A percentile compares a stretch with the other conserved stretches of the same genome.
These are phyloP conservation scores for Cenococcum geophilum DNA, from an alignment of 495 filamentous ascomycete species.

Conservation along the genomic window DNA sequence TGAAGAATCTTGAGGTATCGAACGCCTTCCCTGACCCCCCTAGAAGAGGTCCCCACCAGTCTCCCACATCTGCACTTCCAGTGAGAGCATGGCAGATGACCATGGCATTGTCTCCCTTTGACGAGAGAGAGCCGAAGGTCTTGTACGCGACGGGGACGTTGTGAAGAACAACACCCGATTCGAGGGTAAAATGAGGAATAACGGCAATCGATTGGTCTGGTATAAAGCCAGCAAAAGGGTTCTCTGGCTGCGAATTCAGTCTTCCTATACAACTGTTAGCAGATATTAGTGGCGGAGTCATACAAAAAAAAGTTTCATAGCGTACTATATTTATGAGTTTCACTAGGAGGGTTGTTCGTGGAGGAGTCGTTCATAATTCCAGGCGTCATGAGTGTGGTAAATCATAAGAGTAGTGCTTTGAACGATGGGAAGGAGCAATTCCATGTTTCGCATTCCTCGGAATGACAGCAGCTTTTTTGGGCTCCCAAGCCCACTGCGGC, in stretches of 20 bases:
- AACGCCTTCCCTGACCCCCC: slow-evolving; percentile 87
- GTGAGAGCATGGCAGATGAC: slow-evolving; percentile 96
- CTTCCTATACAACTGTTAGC: slow-evolving; percentile 44
- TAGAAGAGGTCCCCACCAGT: slow-evolving; percentile 97
- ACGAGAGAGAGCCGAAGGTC: slow-evolving; percentile 68
- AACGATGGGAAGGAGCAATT: neutral
- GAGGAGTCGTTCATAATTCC: slow-evolving; percentile 15
- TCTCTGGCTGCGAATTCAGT: slow-evolving; percentile 70
- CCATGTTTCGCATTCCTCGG: too few relatives aligned
- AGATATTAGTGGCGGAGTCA: slow-evolving; percentile 4
- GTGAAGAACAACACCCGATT: slow-evolving; percentile 77
- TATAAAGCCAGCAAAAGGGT: slow-evolving; percentile 82
- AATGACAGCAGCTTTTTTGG: too few relatives aligned
- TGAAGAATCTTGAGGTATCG: slow-evolving; percentile 85
- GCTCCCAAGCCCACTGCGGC: too few relatives aligned
- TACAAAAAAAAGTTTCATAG: neutral
- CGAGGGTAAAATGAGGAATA: slow-evolving; percentile 84
- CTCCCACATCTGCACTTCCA: slow-evolving; percentile 88
- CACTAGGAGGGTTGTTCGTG: slow-evolving; percentile 9
- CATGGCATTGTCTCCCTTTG: slow-evolving; percentile 79
- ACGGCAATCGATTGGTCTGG: slow-evolving; percentile 78
- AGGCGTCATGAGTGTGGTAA: slow-evolving; percentile 14
- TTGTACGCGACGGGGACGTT: slow-evolving; percentile 96
- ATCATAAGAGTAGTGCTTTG: neutral
- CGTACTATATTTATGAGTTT: slow-evolving; percentile 23